Percentiles rank a stretch among this genome's conserved stretches.
Evolutionary conservation across 345 rosid species (phyloP).

Genomic region (Eucalyptus fibrosa): DNA sequence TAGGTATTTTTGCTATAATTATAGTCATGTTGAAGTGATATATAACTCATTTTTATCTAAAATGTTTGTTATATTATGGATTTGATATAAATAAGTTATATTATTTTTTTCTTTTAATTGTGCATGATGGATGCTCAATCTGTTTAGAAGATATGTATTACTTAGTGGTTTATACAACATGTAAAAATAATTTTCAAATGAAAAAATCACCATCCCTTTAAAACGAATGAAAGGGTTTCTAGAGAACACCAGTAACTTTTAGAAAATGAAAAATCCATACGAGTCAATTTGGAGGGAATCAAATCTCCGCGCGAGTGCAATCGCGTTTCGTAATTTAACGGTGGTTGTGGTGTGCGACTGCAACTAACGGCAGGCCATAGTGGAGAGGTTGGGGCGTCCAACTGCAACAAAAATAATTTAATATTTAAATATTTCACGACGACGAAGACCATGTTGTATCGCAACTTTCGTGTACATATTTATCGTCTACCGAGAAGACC

Average conservation of each 20-base stretch:
- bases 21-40: too few relatives aligned
- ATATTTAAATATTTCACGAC: not conserved
- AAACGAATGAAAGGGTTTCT: too few relatives aligned
- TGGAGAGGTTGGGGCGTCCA: not conserved
- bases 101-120: too few relatives aligned
- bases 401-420: too few relatives aligned
- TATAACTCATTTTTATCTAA: not conserved
- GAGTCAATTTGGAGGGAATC: not conserved
- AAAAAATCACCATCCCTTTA: too few relatives aligned
- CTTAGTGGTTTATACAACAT: not conserved
- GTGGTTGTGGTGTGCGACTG: not conserved
- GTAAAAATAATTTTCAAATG: too few relatives aligned
- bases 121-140: not conserved
- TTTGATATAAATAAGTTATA: not conserved
- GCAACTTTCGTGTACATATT: not conserved
- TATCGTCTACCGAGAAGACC: not conserved
- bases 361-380: not conserved
- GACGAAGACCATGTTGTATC: not conserved
- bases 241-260: too few relatives aligned
- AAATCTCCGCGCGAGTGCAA: not conserved
- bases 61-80: not conserved
- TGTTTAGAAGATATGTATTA: too few relatives aligned
- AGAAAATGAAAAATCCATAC: too few relatives aligned
- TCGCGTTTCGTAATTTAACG: not conserved
- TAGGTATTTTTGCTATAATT: not conserved